Evolutionary conservation across 495 filamentous ascomycete genomes (phyloP).

Genomic region (Astrothelium subdiscretum): DNA sequence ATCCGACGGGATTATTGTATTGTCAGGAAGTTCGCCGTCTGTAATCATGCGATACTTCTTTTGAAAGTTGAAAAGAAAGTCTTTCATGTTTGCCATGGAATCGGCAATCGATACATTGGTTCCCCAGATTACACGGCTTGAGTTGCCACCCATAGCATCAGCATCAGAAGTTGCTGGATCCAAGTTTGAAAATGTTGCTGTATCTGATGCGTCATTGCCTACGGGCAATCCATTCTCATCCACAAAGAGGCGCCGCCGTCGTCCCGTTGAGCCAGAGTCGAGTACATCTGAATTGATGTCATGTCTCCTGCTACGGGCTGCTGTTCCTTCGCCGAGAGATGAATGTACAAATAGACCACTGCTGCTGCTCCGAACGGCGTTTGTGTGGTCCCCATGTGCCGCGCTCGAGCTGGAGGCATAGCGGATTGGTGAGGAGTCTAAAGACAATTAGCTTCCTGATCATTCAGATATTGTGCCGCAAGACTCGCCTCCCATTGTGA

Average conservation of each 20-base stretch:
- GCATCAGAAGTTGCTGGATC: constrained; percentile 87
- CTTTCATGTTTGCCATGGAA: constrained; percentile 73
- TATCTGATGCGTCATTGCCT: constrained; percentile 53
- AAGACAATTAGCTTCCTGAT: background rate
- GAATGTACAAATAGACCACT: constrained; percentile 77
- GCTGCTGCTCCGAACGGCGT: constrained; percentile 62
- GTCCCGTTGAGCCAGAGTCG: constrained; percentile 44
- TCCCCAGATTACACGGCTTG: constrained; percentile 85
- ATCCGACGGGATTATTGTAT: constrained; percentile 42
- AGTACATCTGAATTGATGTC: constrained; percentile 72
- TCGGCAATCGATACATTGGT: constrained; percentile 92
- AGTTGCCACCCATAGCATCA: constrained; percentile 68
- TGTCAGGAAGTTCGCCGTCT: constrained; percentile 65
- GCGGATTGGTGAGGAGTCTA: constrained; percentile 83
- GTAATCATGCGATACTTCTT: constrained; percentile 86
- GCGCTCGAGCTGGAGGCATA: constrained; percentile 84
- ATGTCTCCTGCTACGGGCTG: constrained; percentile 47
- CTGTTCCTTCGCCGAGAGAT: constrained; percentile 39
- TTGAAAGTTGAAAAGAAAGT: constrained; percentile 81
- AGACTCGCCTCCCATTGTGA: constrained; percentile 52
- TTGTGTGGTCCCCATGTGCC: constrained; percentile 42
- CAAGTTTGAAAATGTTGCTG: constrained; percentile 73
- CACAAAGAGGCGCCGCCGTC: constrained; percentile 63
- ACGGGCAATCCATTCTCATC: constrained; percentile 70
- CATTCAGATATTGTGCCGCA: background rate